A percentile compares a stretch with the other conserved stretches of the same genome.
These are phyloP conservation scores for Spathaspora gorwiae DNA, from an alignment of 805 yeast species.

Conservation along the genomic window DNA sequence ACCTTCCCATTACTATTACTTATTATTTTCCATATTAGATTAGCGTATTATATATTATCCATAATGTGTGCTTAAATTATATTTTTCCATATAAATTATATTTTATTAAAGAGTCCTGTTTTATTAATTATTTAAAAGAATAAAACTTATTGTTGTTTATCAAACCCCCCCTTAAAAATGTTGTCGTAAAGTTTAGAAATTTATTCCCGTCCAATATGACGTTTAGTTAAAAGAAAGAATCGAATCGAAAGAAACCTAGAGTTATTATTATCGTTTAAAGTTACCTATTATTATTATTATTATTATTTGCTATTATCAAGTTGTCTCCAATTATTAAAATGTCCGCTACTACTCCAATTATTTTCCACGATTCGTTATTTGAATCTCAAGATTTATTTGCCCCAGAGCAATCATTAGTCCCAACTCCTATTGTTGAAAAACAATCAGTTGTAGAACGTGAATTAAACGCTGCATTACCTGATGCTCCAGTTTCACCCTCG, in stretches of 20 bases:
- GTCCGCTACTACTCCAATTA: slow-evolving; percentile 20
- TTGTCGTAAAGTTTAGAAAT: slow-evolving; percentile 24
- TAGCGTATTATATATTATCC: slow-evolving; percentile 5
- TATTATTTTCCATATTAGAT: slow-evolving; percentile 4
- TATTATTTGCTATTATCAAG: background rate
- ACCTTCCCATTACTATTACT: background rate
- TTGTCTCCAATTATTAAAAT: slow-evolving; percentile 9
- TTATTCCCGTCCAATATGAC: slow-evolving; percentile 29
- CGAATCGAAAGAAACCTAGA: background rate
- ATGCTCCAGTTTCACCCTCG: background rate
- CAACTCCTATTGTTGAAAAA: background rate
- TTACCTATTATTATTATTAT: slow-evolving; percentile 1
- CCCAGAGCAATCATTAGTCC: background rate
- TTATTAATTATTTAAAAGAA: slow-evolving; percentile 8
- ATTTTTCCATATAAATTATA: slow-evolving; percentile 4
- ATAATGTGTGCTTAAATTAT: slow-evolving; percentile 34
- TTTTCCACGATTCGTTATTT: slow-evolving; percentile 19
- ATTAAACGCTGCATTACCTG: slow-evolving; percentile 2
- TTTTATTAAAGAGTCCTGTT: slow-evolving; percentile 1
- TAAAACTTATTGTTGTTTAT: slow-evolving; percentile 20
- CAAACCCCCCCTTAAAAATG: slow-evolving; percentile 22
- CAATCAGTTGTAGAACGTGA: slow-evolving; percentile 1
- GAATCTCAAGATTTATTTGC: slow-evolving; percentile 21
- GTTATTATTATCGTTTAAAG: slow-evolving; percentile 7
- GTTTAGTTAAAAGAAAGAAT: slow-evolving; percentile 14